A percentile compares a stretch with the other conserved stretches of the same genome.
phyloP scores from a whole-genome alignment of 2,329 filamentous ascomycete species.

The Talaromyces piceae region DNA sequence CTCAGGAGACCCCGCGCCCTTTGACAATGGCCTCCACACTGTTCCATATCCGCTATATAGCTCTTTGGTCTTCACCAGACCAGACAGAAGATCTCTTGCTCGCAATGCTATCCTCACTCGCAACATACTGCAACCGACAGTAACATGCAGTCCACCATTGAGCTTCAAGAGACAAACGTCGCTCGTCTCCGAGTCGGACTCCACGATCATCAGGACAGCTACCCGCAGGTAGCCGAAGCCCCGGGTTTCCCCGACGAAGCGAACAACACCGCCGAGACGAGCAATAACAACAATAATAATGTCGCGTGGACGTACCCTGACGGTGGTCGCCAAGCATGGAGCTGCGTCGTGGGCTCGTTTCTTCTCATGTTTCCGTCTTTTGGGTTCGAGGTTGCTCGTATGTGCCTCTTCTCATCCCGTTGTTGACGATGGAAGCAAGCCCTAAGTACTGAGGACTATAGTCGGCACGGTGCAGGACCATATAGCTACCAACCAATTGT shows the following conservation, averaged over 20 bases:
- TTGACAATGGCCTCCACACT: neutral
- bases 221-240: neutral
- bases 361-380: slow-evolving; percentile 34
- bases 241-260: neutral
- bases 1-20: neutral
- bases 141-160: neutral
- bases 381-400: slow-evolving; percentile 39
- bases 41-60: neutral
- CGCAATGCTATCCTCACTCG: neutral
- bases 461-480: slow-evolving; percentile 46
- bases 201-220: neutral
- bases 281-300: neutral
- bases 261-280: too few species aligned
- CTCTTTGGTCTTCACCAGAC: neutral
- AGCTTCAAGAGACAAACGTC: neutral
- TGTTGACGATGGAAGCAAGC: neutral
- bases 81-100: too few species aligned
- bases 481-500: slow-evolving; percentile 39
- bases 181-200: neutral
- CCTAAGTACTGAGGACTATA: slow-evolving; percentile 7
- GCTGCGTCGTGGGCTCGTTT: slow-evolving; percentile 26
- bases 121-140: neutral
- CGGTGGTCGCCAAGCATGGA: slow-evolving; percentile 27
- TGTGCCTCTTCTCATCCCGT: neutral
- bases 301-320: slow-evolving; percentile 16